Evolutionary conservation across 1,139 yeast genomes (phyloP).

Genomic region (Arxiozyma bovina): DNA sequence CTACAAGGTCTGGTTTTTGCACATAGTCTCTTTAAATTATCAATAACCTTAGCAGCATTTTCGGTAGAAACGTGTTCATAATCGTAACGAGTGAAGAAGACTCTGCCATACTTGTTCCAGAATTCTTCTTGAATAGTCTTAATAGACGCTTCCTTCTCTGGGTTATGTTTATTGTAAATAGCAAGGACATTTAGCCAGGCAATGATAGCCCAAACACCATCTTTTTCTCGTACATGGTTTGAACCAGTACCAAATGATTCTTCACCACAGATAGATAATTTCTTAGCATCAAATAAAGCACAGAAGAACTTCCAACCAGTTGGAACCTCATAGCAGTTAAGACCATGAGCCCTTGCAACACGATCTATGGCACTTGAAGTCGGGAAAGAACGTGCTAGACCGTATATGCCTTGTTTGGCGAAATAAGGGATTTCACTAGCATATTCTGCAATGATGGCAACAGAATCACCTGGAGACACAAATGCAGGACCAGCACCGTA

Average conservation of each 20-base stretch:
- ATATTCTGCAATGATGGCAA: constrained; percentile 93
- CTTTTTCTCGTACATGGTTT: constrained; percentile 94
- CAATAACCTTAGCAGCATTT: constrained; percentile 66
- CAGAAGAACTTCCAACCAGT: constrained; percentile 99
- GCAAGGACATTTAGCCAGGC: constrained; percentile 97
- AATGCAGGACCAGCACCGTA: constrained; percentile 88
- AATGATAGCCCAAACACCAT: constrained; percentile 94
- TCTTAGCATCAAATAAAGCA: constrained; percentile 84
- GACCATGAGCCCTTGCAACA: constrained; percentile 72
- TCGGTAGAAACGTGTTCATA: constrained; percentile 73
- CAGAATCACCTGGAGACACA: constrained; percentile 97
- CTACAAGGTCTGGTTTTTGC: constrained; percentile 36
- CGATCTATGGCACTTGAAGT: constrained; percentile 90
- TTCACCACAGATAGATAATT: constrained; percentile 94
- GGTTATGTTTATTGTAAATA: constrained; percentile 52
- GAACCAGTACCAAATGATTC: constrained; percentile 98
- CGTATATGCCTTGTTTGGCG: constrained; percentile 74
- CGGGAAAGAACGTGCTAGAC: constrained; percentile 98
- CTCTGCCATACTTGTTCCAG: constrained; percentile 92
- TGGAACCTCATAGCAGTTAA: constrained; percentile 86
- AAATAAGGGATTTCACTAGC: constrained; percentile 84
- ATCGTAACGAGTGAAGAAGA: constrained; percentile 95
- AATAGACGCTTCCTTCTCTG: constrained; percentile 56
- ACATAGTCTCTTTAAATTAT: constrained; percentile 45
- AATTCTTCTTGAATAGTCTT: constrained; percentile 73